A percentile compares a stretch with the other conserved stretches of the same genome.
Conservation (phyloP, 106 monocot species). For the Dendrobium huoshanense region DNA sequence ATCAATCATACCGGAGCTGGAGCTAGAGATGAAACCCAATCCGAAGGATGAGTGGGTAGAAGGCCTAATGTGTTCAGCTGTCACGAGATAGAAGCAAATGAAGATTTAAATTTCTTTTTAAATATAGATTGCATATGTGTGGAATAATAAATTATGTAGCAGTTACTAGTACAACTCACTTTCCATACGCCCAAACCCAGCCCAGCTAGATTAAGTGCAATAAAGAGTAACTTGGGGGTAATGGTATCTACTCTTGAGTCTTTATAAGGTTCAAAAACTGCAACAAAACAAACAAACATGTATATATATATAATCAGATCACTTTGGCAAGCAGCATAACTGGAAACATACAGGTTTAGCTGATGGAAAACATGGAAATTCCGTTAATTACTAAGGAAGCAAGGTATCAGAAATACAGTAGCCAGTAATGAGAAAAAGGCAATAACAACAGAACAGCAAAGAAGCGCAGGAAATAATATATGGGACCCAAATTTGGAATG, state of each 20-base stretch:
- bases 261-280: conserved; percentile 93
- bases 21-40: conserved; percentile 88
- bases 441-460: background rate
- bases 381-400: background rate
- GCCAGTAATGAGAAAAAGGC: background rate
- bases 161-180: conserved; percentile 23
- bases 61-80: conserved; percentile 90
- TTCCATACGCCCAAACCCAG: conserved; percentile 79
- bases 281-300: conserved; percentile 10
- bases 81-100: conserved; percentile 10
- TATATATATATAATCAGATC: background rate
- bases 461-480: background rate
- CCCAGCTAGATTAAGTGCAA: conserved; percentile 72
- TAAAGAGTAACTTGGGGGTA: conserved; percentile 68
- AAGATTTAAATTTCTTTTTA: background rate
- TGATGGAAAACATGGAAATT: background rate
- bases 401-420: background rate
- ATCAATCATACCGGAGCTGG: conserved; percentile 61
- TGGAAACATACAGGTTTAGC: background rate
- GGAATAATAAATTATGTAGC: background rate
- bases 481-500: background rate
- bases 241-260: conserved; percentile 70
- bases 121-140: background rate
- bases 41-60: conserved; percentile 88
- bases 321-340: background rate